Percentiles rank a stretch among this genome's conserved stretches.
Conservation (phyloP, 257 asterid species). For the Rhazya stricta region DNA sequence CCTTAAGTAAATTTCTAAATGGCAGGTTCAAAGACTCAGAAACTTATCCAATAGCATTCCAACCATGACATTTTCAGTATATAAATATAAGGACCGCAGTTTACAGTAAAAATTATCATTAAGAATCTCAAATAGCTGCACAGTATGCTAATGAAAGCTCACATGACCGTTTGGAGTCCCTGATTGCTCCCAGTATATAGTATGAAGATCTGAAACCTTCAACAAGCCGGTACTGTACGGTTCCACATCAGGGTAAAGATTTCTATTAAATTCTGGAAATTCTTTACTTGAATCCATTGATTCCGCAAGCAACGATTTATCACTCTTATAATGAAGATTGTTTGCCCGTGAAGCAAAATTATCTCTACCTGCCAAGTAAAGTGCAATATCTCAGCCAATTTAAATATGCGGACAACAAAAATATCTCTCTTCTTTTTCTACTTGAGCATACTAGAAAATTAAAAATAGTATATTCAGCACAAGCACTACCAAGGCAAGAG, state of each 20-base stretch:
- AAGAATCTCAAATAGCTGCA: neutral
- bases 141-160: conserved; percentile 31
- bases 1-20: neutral
- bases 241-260: conserved; percentile 67
- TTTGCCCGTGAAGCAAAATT: conserved; percentile 21
- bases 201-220: conserved; percentile 89
- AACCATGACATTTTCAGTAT: neutral
- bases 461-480: neutral
- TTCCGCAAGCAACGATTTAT: conserved; percentile 20
- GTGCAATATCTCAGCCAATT: conserved; percentile 7
- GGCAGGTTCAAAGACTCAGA: neutral
- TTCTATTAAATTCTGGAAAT: conserved; percentile 34
- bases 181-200: conserved; percentile 78
- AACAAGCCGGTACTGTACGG: conserved; percentile 68
- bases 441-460: neutral
- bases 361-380: conserved; percentile 45
- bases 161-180: conserved; percentile 95
- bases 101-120: neutral
- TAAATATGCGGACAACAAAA: neutral
- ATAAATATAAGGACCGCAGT: neutral
- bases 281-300: conserved; percentile 49
- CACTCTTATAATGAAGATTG: conserved; percentile 26
- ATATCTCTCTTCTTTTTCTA: neutral
- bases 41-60: neutral
- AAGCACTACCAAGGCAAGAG: neutral